Evolutionary conservation across 73 alveolate genomes (phyloP), one percentile per base, ranked within the genome.

Genomic region (Paramecium sexaurelia): DNA sequence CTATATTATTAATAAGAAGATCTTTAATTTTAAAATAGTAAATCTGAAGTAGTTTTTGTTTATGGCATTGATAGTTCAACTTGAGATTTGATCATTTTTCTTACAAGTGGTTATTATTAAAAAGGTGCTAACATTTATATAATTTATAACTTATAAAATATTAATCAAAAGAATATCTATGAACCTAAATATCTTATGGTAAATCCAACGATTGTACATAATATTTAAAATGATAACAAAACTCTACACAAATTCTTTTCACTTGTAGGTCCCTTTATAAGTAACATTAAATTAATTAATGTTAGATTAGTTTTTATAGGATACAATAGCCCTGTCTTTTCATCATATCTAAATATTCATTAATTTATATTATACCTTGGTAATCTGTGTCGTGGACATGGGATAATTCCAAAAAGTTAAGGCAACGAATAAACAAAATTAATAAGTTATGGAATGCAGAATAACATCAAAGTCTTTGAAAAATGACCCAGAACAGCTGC

Each of bases 401-500:
- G 96, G 68, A 95, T 91, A 17, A 98, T 92, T 85, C 98, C 98
- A 37, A 98, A 82, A 69, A 98, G 94, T 92, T 98, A 96, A 1
- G 99, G 99, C 17, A 97, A 26, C 22, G 98, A 94, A 86, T 97
- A 86, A 10, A 98, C 56, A 95, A 97, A 97, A 95, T 98, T 98
- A 68, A 98, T 91, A 8, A 98, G 87, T 91, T 98, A 98, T 24
- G 99, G 99, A 41, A 98, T 95, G 94, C 98, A 97, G 89, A 98
- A 96, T 27, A 98, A 92, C 88, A 98, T 90, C 75, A 98, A 95
- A 1, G 99, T 97, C 88, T 97, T 97, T 24, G 99, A 94, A 95
- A 96, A 98, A 92, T 98, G 99, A 8, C 99, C 99, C 1, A 97
- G 91, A 40, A 98, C 98, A 2, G 99, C 99, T n/a, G 97, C 98